A percentile compares a stretch with the other conserved stretches of the same genome.
Conservation (phyloP, 768 basidiomycete genomes). For the Rubroboletus pulcherrimus region DNA sequence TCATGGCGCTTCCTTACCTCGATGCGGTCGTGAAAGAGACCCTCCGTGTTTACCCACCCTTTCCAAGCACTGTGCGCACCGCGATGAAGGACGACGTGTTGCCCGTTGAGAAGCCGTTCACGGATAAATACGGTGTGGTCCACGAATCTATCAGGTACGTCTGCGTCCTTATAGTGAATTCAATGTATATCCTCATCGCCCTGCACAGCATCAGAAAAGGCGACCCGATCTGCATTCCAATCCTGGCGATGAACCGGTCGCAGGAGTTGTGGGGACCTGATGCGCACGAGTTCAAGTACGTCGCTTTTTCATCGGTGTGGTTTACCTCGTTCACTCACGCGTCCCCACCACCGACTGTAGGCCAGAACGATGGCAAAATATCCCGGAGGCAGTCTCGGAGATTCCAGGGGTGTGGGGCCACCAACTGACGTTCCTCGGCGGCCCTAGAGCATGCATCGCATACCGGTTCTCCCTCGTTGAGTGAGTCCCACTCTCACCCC, state of each 20-base stretch:
- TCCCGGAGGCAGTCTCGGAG: slow-evolving; percentile 40
- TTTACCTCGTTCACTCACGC: background rate
- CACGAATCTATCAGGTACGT: slow-evolving; percentile 38
- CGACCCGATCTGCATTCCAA: slow-evolving; percentile 47
- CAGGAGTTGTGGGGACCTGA: slow-evolving; percentile 61
- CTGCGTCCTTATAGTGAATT: too few relatives aligned
- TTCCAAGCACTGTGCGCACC: slow-evolving; percentile 40
- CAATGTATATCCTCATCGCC: too few relatives aligned
- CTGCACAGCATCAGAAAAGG: slow-evolving; percentile 40
- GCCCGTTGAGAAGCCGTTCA: slow-evolving; percentile 45
- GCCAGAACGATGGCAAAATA: slow-evolving; percentile 60
- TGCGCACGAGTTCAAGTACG: slow-evolving; percentile 55
- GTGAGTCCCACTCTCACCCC: slow-evolving; percentile 31
- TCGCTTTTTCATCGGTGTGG: background rate
- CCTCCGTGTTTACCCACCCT: slow-evolving; percentile 32
- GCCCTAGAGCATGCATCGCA: slow-evolving; percentile 64
- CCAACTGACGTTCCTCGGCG: slow-evolving; percentile 59
- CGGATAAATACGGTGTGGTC: slow-evolving; percentile 39
- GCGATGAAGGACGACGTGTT: slow-evolving; percentile 52
- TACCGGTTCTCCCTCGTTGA: slow-evolving; percentile 62
- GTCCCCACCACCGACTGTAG: slow-evolving; percentile 26
- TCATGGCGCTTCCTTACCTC: slow-evolving; percentile 55
- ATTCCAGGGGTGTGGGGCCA: slow-evolving; percentile 49
- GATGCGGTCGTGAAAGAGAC: too few relatives aligned
- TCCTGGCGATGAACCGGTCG: slow-evolving; percentile 49